phyloP scores from a whole-genome alignment of 768 basidiomycete genomes.

The Boletus huronensis region DNA sequence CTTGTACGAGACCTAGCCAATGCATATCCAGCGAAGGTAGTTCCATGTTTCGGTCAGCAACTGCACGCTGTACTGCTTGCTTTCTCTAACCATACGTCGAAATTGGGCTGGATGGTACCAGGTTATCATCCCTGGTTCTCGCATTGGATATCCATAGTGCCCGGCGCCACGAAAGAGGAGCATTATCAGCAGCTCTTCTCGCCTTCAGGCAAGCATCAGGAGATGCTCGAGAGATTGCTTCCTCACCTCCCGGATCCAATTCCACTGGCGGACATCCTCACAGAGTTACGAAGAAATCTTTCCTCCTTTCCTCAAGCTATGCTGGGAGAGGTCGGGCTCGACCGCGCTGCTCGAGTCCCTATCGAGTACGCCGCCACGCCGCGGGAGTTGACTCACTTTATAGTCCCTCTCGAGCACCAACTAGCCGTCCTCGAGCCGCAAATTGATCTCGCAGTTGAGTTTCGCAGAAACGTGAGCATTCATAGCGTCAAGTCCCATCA shows the following conservation, averaged over 20 bases:
- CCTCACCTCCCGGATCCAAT: conserved; percentile 69
- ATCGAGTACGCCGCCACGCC: conserved; percentile 47
- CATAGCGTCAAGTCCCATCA: conserved; percentile 82
- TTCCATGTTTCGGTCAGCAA: conserved; percentile 85
- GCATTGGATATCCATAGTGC: conserved; percentile 60
- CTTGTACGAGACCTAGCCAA: conserved; percentile 65
- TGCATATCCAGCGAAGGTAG: conserved; percentile 58
- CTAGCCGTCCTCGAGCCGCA: conserved; percentile 77
- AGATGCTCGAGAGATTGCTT: conserved; percentile 56
- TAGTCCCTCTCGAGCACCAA: conserved; percentile 79
- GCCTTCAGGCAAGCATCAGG: conserved; percentile 30
- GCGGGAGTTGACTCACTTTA: conserved; percentile 70
- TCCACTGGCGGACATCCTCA: conserved; percentile 54
- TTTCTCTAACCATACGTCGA: conserved; percentile 8
- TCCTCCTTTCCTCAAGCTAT: conserved; percentile 63
- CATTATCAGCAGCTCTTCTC: conserved; percentile 80
- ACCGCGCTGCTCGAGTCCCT: conserved; percentile 75
- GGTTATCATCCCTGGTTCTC: conserved; percentile 96
- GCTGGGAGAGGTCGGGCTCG: conserved; percentile 93
- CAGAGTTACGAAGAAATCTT: conserved; percentile 59
- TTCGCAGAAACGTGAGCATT: conserved; percentile 74
- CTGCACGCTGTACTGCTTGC: conserved; percentile 7
- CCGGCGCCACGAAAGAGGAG: conserved; percentile 48
- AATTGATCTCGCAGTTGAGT: conserved; percentile 77
- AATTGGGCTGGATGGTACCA: conserved; percentile 29